Conservation (phyloP, 208 protist genomes). For the Leishmania turanica region DNA sequence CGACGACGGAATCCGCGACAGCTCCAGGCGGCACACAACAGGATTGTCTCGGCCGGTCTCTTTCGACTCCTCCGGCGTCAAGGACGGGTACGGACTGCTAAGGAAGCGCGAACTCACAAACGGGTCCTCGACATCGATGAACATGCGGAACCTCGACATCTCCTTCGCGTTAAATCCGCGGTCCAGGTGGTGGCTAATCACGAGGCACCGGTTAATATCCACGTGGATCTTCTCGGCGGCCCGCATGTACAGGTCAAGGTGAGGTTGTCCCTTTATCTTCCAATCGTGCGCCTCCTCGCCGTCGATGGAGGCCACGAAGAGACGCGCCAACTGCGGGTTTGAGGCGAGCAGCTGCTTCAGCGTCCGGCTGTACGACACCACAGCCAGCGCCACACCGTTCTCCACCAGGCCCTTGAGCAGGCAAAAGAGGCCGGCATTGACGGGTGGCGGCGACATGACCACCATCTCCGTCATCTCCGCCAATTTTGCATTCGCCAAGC, state of each 20-base stretch:
- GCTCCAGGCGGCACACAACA: constrained; percentile 62
- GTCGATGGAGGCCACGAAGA: constrained; percentile 83
- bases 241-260: constrained; percentile 77
- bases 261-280: constrained; percentile 74
- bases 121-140: constrained; percentile 87
- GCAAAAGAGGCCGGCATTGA: constrained; percentile 59
- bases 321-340: constrained; percentile 55
- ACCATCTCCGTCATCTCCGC: constrained; percentile 87
- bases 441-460: constrained; percentile 40
- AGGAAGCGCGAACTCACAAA: constrained; percentile 70
- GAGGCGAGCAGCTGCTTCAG: constrained; percentile 64
- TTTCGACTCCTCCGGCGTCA: constrained; percentile 31
- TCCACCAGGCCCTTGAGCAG: constrained; percentile 60
- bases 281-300: constrained; percentile 87
- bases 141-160: constrained; percentile 83
- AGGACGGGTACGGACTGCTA: constrained; percentile 48
- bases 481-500: constrained; percentile 89
- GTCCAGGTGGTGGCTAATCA: constrained; percentile 83
- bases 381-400: constrained; percentile 64
- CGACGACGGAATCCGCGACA: constrained; percentile 60
- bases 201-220: constrained; percentile 65
- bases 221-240: constrained; percentile 91
- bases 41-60: constrained; percentile 41
- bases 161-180: constrained; percentile 66
- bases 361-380: constrained; percentile 85